A percentile compares a stretch with the other conserved stretches of the same genome.
Conservation (phyloP, 1,139 yeast species). For the Protomyces arabidopsidicola region DNA sequence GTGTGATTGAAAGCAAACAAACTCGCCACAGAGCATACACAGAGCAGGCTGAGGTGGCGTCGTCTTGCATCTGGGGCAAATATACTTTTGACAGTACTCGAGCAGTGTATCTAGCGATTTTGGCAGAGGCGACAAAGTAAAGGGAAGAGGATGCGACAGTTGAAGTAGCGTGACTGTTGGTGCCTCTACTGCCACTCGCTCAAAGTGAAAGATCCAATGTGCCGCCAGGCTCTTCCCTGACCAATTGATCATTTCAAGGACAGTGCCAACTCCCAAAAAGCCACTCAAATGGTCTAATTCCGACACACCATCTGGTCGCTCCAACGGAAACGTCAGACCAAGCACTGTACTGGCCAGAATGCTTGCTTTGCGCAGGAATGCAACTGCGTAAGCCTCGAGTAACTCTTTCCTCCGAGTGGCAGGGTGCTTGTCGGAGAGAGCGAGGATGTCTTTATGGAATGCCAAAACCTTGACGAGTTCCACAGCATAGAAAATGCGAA, state of each 20-base stretch:
- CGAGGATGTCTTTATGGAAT: background rate
- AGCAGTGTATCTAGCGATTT: slow-evolving; percentile 28
- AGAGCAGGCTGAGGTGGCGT: slow-evolving; percentile 73
- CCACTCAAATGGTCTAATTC: slow-evolving; percentile 58
- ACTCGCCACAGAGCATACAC: slow-evolving; percentile 74
- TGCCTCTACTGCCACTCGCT: background rate
- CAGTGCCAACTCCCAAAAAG: slow-evolving; percentile 47
- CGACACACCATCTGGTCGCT: slow-evolving; percentile 36
- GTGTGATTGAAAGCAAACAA: slow-evolving; percentile 61
- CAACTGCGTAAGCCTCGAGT: slow-evolving; percentile 55
- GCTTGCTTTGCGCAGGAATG: slow-evolving; percentile 64
- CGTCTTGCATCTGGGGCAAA: slow-evolving; percentile 40
- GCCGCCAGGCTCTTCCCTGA: background rate
- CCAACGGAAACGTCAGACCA: slow-evolving; percentile 49
- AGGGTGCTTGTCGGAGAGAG: background rate
- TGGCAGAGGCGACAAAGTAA: slow-evolving; percentile 29
- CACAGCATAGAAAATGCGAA: background rate
- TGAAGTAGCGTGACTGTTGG: background rate
- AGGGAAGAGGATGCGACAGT: slow-evolving; percentile 12
- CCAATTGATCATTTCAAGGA: slow-evolving; percentile 33
- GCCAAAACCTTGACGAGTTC: slow-evolving; percentile 14
- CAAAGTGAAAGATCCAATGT: background rate
- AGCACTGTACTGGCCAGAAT: slow-evolving; percentile 56
- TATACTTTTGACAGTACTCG: slow-evolving; percentile 13
- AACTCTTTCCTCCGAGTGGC: background rate